Evolutionary conservation across 2,329 filamentous ascomycete genomes (phyloP).

Genomic region (Calonectria henricotiae): DNA sequence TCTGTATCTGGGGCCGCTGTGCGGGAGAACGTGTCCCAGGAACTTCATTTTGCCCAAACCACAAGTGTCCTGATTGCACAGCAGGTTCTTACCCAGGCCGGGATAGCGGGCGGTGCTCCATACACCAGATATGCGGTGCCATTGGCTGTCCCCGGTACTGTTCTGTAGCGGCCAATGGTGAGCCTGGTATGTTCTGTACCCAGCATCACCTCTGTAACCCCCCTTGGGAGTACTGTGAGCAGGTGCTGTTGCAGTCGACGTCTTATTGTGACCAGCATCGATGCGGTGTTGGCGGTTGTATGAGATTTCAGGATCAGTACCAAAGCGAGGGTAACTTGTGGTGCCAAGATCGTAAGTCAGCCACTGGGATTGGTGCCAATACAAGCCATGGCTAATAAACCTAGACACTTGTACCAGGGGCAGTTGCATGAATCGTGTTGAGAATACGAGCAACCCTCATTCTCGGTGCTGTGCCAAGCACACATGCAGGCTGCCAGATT

Average conservation of each 20-base stretch:
- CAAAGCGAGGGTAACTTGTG: conserved; percentile 12
- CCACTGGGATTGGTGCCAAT: no score
- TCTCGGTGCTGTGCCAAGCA: conserved; percentile 38
- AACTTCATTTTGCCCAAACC: conserved; percentile 23
- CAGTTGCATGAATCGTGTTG: conserved; percentile 17
- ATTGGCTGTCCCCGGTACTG: conserved; percentile 28
- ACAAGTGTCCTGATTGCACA: conserved; percentile 28
- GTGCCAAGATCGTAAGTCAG: conserved; percentile 41
- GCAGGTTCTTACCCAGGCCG: conserved; percentile 5
- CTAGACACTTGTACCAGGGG: conserved; percentile 40
- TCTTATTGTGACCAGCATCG: conserved; percentile 35
- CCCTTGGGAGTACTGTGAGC: conserved; percentile 24
- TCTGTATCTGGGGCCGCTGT: conserved; percentile 19
- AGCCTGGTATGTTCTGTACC: conserved; percentile 31
- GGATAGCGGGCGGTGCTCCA: conserved; percentile 19
- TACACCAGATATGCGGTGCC: conserved; percentile 42
- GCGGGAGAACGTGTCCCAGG: conserved; percentile 10
- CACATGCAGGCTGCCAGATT: conserved; percentile 32
- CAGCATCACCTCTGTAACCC: conserved; percentile 39
- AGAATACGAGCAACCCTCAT: not conserved
- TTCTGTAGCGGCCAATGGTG: not conserved
- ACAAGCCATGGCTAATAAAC: conserved; percentile 21
- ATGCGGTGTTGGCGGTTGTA: conserved; percentile 35
- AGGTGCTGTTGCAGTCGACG: conserved; percentile 26
- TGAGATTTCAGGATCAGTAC: conserved; percentile 26